phyloP scores from a whole-genome alignment of 177 flowering plant species.

The Vitis hybrid region DNA sequence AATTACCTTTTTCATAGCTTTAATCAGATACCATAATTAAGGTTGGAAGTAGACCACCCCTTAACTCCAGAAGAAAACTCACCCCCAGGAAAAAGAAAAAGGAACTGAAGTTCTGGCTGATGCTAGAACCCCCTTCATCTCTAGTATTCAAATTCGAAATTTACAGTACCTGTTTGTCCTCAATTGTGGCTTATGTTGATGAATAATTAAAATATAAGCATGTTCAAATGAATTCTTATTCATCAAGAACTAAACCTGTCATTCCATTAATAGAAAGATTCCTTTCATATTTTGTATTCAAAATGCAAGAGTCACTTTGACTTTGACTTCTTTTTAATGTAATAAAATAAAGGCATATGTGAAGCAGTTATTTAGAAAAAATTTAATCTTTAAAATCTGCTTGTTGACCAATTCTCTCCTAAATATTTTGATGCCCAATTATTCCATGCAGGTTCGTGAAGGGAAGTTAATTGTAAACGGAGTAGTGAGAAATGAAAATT shows the following conservation, averaged over 20 bases:
- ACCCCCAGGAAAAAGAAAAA: too few relatives aligned
- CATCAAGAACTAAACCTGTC: background rate
- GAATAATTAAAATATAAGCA: background rate
- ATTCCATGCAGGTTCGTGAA: constrained; percentile 64
- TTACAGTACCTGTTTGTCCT: background rate
- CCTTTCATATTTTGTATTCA: too few relatives aligned
- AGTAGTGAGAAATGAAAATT: constrained; percentile 66
- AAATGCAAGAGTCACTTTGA: too few relatives aligned
- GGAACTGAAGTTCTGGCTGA: too few relatives aligned
- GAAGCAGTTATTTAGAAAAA: too few relatives aligned
- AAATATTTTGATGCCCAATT: background rate
- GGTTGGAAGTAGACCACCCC: too few relatives aligned
- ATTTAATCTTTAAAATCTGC: background rate
- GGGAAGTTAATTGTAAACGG: constrained; percentile 91
- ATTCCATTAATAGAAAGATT: too few relatives aligned
- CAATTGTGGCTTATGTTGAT: background rate
- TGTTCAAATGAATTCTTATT: background rate
- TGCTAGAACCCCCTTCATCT: background rate
- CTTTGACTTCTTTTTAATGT: too few relatives aligned
- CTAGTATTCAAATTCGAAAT: background rate
- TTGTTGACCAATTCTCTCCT: background rate
- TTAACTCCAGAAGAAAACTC: too few relatives aligned
- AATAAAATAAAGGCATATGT: too few relatives aligned
- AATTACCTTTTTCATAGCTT: too few relatives aligned
- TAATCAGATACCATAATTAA: too few relatives aligned